A percentile compares a stretch with the other conserved stretches of the same genome.
phyloP scores from a whole-genome alignment of 805 yeast genomes.

The Ogataea glucozyma region DNA sequence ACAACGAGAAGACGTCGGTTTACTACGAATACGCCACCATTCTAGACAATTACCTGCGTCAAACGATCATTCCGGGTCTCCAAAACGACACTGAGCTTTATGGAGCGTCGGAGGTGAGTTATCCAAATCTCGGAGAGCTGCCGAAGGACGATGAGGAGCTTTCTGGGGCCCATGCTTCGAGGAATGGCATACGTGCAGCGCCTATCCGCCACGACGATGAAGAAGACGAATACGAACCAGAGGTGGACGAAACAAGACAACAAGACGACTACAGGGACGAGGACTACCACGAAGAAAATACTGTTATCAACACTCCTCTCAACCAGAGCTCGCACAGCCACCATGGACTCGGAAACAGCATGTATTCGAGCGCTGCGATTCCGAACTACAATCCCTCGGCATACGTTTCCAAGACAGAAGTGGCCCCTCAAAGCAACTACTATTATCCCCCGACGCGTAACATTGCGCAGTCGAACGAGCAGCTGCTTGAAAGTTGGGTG shows the following conservation, averaged over 20 bases:
- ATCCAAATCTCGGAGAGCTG: conserved; percentile 70
- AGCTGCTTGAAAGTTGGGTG: conserved; percentile 45
- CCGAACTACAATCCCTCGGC: conserved; percentile 31
- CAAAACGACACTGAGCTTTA: conserved; percentile 39
- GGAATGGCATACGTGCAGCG: not conserved
- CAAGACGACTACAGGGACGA: conserved; percentile 27
- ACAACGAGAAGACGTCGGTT: conserved; percentile 67
- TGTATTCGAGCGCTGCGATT: conserved; percentile 9
- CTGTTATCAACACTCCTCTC: conserved; percentile 2
- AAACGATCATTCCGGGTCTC: conserved; percentile 50
- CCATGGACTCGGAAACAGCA: conserved; percentile 6
- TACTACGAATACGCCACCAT: conserved; percentile 70
- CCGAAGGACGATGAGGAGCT: conserved; percentile 38
- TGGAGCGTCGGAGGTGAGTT: conserved; percentile 40
- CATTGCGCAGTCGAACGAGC: conserved; percentile 25
- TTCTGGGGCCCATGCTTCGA: conserved; percentile 5
- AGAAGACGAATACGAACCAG: conserved; percentile 21
- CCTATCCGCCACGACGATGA: conserved; percentile 19
- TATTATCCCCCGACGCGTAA: conserved; percentile 32
- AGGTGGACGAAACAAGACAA: conserved; percentile 25
- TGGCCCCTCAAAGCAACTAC: conserved; percentile 27
- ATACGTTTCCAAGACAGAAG: conserved; percentile 31
- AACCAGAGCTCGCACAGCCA: conserved; percentile 9
- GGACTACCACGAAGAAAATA: conserved; percentile 17
- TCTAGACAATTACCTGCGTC: conserved; percentile 51